A percentile compares a stretch with the other conserved stretches of the same genome.
Conservation (phyloP, 495 filamentous ascomycete species). For the Trichocladium uniseriatum region DNA sequence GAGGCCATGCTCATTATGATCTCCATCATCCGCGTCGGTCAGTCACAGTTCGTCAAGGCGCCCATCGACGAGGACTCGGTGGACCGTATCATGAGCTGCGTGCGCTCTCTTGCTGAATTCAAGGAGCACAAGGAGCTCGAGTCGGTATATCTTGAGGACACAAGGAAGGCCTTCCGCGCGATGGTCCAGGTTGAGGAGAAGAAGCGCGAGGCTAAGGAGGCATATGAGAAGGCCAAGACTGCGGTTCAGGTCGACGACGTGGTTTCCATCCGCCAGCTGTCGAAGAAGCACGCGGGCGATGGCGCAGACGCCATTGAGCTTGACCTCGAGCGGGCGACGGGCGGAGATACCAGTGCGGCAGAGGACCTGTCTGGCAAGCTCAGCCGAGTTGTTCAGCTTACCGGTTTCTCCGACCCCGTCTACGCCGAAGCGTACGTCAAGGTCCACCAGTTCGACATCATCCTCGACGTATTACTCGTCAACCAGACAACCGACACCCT, state of each 20-base stretch:
- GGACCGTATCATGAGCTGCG: slow-evolving; percentile 93
- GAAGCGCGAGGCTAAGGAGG: slow-evolving; percentile 87
- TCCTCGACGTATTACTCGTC: slow-evolving; percentile 91
- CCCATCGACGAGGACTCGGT: slow-evolving; percentile 97
- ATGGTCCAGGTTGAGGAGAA: slow-evolving; percentile 98
- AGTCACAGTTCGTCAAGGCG: slow-evolving; percentile 94
- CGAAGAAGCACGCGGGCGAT: slow-evolving; percentile 82
- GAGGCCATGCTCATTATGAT: slow-evolving; percentile 99
- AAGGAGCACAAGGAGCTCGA: slow-evolving; percentile 81
- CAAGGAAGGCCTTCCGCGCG: slow-evolving; percentile 89
- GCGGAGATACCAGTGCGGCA: slow-evolving; percentile 64
- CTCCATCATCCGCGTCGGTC: slow-evolving; percentile 92
- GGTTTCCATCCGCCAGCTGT: slow-evolving; percentile 81
- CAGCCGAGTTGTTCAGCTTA: slow-evolving; percentile 91
- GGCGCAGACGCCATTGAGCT: slow-evolving; percentile 76
- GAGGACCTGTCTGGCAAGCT: slow-evolving; percentile 90
- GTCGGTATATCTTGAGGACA: slow-evolving; percentile 89
- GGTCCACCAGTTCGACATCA: slow-evolving; percentile 98
- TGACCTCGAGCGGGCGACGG: slow-evolving; percentile 90
- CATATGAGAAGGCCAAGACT: slow-evolving; percentile 82
- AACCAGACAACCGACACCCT: slow-evolving; percentile 97
- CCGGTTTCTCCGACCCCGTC: slow-evolving; percentile 96
- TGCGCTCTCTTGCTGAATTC: slow-evolving; percentile 88
- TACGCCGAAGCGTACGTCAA: slow-evolving; percentile 98
- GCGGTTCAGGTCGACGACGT: slow-evolving; percentile 95